Evolutionary conservation across 2,329 filamentous ascomycete genomes (phyloP).

Genomic region (Penicillium glabrum): DNA sequence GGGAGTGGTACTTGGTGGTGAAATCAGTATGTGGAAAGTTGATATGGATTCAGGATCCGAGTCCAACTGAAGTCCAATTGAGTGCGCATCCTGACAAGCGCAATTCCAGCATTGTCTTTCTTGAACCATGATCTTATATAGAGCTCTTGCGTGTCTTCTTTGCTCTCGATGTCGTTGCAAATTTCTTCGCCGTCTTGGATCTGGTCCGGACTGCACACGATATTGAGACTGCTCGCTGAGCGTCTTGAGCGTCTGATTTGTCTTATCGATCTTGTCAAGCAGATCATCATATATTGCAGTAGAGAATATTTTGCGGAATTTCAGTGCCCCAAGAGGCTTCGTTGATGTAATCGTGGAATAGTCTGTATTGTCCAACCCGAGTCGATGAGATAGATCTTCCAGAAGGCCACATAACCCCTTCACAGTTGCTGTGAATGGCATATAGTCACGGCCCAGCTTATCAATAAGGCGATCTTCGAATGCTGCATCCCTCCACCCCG

Average conservation of each 20-base stretch:
- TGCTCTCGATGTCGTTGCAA: neutral
- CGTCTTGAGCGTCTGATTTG: slow-evolving; percentile 12
- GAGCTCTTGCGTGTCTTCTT: neutral
- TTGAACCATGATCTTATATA: neutral
- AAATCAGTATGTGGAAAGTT: neutral
- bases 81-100: neutral
- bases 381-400: no score
- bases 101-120: slow-evolving; percentile 1
- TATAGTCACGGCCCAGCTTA: slow-evolving; percentile 7
- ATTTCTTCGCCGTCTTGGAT: neutral
- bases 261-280: slow-evolving; percentile 5
- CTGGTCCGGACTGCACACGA: neutral
- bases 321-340: neutral
- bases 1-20: neutral
- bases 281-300: slow-evolving; percentile 17
- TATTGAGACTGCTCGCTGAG: slow-evolving; percentile 14
- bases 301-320: slow-evolving; percentile 13
- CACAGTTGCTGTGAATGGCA: no score
- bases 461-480: neutral
- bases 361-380: no score
- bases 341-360: no score
- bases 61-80: neutral
- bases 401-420: no score
- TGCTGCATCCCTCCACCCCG: neutral
- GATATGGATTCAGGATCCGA: neutral